These are phyloP conservation scores for Pythium myriotylum DNA, from an alignment of 352 stramenopile species.

Conservation along the genomic window DNA sequence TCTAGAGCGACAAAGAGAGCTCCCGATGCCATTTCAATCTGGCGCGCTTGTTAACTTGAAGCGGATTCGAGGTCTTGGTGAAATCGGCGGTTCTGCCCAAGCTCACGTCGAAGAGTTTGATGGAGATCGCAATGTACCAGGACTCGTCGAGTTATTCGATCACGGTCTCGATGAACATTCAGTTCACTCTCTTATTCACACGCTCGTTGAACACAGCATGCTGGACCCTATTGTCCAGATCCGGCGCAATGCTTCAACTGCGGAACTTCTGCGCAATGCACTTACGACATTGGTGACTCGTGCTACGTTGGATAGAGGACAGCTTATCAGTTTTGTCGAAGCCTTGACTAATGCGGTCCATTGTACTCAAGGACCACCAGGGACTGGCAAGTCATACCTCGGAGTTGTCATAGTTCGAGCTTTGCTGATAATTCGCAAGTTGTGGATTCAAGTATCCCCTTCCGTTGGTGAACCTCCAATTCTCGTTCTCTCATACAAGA, in stretches of 20 bases:
- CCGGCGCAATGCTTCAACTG: conserved; percentile 43
- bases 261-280: conserved; percentile 33
- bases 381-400: conserved; percentile 92
- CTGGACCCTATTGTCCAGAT: conserved; percentile 85
- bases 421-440: conserved; percentile 67
- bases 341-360: conserved; percentile 78
- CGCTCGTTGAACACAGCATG: conserved; percentile 57
- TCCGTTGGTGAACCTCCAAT: conserved; percentile 77
- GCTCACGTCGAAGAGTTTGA: not conserved
- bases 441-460: conserved; percentile 70
- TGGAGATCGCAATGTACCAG: not conserved
- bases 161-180: not conserved
- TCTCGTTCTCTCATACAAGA: conserved; percentile 88
- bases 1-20: conserved; percentile 71
- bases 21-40: conserved; percentile 74
- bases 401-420: conserved; percentile 82
- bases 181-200: conserved; percentile 33
- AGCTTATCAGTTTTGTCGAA: conserved; percentile 78
- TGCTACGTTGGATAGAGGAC: conserved; percentile 66
- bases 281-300: conserved; percentile 47
- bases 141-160: no score
- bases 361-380: conserved; percentile 85
- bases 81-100: not conserved
- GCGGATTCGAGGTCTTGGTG: not conserved
- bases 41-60: conserved; percentile 74